Percentiles rank a stretch among this genome's conserved stretches.
These are phyloP conservation scores for Puccinia hordei DNA, from an alignment of 1,284 basidiomycete species.

Conservation along the genomic window DNA sequence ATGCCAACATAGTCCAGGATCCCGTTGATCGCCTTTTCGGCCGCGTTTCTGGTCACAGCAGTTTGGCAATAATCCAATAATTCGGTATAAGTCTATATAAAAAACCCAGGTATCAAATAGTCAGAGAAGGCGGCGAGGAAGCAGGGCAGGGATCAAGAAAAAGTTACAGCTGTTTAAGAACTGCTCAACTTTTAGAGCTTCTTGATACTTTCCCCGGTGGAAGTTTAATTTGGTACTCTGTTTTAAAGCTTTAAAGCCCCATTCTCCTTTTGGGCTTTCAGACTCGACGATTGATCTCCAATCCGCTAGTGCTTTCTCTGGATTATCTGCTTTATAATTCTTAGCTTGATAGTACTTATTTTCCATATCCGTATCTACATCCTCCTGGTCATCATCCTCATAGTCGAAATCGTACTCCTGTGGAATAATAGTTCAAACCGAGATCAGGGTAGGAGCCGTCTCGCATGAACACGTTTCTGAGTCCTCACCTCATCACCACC, in stretches of 20 bases:
- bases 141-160: too few species aligned
- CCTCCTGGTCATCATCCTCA: constrained; percentile 80
- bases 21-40: constrained; percentile 95
- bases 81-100: constrained; percentile 38
- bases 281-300: constrained; percentile 83
- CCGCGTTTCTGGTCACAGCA: constrained; percentile 64
- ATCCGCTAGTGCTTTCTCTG: constrained; percentile 82
- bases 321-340: constrained; percentile 85
- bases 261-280: constrained; percentile 88
- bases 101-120: neutral
- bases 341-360: constrained; percentile 99
- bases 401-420: constrained; percentile 98
- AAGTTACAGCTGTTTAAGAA: constrained; percentile 80
- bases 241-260: constrained; percentile 98
- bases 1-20: constrained; percentile 95
- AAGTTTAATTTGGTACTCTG: constrained; percentile 95
- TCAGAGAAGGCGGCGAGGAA: too few species aligned
- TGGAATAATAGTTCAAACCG: neutral
- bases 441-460: neutral
- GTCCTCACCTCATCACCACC: constrained; percentile 26
- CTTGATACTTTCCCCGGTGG: constrained; percentile 73
- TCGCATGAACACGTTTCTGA: neutral
- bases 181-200: constrained; percentile 82
- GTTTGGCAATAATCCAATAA: constrained; percentile 33
- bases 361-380: constrained; percentile 88